A percentile compares a stretch with the other conserved stretches of the same genome.
phyloP scores from a whole-genome alignment of 2,329 filamentous ascomycete species.

The Trichoderma brevicompactum region DNA sequence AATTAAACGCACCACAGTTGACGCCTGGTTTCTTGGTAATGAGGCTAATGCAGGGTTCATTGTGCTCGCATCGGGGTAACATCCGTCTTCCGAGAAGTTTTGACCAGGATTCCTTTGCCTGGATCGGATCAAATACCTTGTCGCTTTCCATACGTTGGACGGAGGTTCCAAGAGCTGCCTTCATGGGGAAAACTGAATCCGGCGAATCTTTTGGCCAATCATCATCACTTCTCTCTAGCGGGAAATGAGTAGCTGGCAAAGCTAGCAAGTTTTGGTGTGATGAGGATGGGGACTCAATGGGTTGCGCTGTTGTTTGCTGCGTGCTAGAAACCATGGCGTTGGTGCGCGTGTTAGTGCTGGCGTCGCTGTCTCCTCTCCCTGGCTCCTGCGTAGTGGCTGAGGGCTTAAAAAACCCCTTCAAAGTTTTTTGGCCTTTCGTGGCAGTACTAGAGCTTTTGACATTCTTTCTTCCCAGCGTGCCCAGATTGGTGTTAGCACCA shows the following conservation, averaged over 20 bases:
- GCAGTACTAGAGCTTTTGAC: conserved; percentile 5
- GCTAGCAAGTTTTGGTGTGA: conserved; percentile 13
- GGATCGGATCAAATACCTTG: conserved; percentile 68
- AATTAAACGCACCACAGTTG: conserved; percentile 66
- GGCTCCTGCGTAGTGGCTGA: conserved; percentile 20
- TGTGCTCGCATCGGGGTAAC: conserved; percentile 82
- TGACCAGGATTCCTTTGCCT: conserved; percentile 81
- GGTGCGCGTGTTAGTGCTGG: conserved; percentile 26
- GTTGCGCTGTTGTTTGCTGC: conserved; percentile 13
- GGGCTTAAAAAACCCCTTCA: conserved; percentile 81
- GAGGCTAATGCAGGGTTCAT: conserved; percentile 81
- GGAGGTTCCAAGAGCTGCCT: background rate
- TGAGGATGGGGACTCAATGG: background rate
- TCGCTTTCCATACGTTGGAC: conserved; percentile 33
- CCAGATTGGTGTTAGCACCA: background rate
- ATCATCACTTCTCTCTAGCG: background rate
- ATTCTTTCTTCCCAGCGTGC: conserved; percentile 5
- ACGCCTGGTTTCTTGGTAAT: conserved; percentile 87
- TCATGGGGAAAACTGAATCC: background rate
- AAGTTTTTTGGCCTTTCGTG: conserved; percentile 53
- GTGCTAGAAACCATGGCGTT: conserved; percentile 9
- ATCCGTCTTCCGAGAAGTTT: conserved; percentile 77
- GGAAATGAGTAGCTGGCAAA: background rate
- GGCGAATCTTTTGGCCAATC: background rate
- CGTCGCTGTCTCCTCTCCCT: conserved; percentile 23